phyloP scores from a whole-genome alignment of 1,284 basidiomycete species.

The Polyporus tsugae region DNA sequence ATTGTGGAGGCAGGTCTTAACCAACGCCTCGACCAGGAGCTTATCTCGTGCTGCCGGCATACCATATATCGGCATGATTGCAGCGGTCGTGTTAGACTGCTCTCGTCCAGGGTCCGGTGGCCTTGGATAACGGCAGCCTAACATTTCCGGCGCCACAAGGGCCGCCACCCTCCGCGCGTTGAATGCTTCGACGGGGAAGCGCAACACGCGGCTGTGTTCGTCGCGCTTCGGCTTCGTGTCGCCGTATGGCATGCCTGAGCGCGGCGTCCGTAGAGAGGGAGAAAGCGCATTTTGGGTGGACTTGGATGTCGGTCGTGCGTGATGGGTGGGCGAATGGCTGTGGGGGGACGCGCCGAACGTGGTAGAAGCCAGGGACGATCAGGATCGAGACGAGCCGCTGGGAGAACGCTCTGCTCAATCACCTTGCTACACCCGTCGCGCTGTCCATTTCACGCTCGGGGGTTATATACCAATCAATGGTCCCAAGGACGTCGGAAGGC shows the following conservation, averaged over 20 bases:
- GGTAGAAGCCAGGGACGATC: constrained; percentile 6
- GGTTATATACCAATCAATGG: neutral
- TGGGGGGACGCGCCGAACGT: neutral
- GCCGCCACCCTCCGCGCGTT: neutral
- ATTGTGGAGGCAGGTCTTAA: neutral
- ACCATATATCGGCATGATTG: neutral
- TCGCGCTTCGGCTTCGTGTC: neutral
- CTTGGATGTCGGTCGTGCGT: neutral
- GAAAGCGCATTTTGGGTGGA: constrained; percentile 4
- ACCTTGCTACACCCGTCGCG: constrained; percentile 2
- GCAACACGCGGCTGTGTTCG: neutral
- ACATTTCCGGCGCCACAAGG: constrained; percentile 2
- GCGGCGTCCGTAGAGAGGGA: neutral
- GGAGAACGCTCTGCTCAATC: neutral
- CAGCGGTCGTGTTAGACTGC: neutral
- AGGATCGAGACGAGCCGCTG: neutral
- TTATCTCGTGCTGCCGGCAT: constrained; percentile 1
- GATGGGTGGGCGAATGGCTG: neutral
- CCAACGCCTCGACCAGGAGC: neutral
- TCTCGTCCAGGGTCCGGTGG: neutral
- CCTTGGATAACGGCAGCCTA: neutral
- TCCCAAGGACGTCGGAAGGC: neutral
- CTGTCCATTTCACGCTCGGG: neutral
- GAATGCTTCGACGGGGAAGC: neutral
- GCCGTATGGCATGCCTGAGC: neutral